A percentile compares a stretch with the other conserved stretches of the same genome.
These are phyloP conservation scores for Marasmius sp. DNA, from an alignment of 1,284 basidiomycete genomes.

Conservation along the genomic window DNA sequence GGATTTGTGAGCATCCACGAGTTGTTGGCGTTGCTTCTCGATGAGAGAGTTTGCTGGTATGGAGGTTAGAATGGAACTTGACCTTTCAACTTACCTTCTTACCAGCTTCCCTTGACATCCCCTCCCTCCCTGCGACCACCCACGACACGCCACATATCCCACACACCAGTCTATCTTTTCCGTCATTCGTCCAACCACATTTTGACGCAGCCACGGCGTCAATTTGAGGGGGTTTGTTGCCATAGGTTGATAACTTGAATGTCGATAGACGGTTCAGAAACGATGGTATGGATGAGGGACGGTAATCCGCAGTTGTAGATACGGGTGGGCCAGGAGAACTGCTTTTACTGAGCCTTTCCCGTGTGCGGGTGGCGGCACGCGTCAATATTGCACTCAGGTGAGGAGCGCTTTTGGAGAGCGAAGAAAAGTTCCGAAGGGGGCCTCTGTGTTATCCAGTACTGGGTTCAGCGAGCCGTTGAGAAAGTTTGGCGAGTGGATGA, in stretches of 20 bases:
- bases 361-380: constrained; percentile 59
- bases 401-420: constrained; percentile 56
- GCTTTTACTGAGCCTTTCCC: constrained; percentile 47
- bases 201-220: constrained; percentile 76
- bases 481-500: constrained; percentile 10
- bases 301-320: constrained; percentile 58
- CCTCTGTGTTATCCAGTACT: not conserved
- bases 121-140: constrained; percentile 64
- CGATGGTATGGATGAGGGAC: constrained; percentile 71
- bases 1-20: constrained; percentile 71
- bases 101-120: constrained; percentile 75
- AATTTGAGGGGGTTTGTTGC: constrained; percentile 69
- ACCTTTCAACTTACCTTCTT: constrained; percentile 35
- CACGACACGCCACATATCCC: constrained; percentile 69
- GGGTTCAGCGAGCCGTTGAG: constrained; percentile 7
- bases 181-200: constrained; percentile 78
- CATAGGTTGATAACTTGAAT: constrained; percentile 74
- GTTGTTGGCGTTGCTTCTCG: constrained; percentile 64
- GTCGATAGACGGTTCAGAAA: constrained; percentile 73
- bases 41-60: constrained; percentile 59
- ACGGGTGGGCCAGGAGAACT: constrained; percentile 28
- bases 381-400: constrained; percentile 66
- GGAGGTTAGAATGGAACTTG: not conserved
- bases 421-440: constrained; percentile 18
- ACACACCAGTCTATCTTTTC: constrained; percentile 73